These are phyloP conservation scores for Colletotrichum sp. DNA, from an alignment of 2,329 filamentous ascomycete species.

Conservation along the genomic window DNA sequence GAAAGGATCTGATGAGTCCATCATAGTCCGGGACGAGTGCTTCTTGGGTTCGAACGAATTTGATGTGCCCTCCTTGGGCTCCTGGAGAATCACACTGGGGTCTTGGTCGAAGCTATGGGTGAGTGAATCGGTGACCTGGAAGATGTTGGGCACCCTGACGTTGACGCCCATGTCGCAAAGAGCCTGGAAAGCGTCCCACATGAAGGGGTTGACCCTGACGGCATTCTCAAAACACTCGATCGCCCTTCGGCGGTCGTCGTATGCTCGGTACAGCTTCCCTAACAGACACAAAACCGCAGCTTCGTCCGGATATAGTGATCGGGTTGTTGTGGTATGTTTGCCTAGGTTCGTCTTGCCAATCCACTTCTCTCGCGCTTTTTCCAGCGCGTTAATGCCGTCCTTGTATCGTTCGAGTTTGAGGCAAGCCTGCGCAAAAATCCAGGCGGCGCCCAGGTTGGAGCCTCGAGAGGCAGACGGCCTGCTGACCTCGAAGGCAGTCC, in stretches of 20 bases:
- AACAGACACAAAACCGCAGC: conserved; percentile 83
- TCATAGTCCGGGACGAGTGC: conserved; percentile 39
- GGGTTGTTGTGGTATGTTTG: conserved; percentile 78
- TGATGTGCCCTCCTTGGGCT: conserved; percentile 40
- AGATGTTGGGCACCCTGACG: conserved; percentile 84
- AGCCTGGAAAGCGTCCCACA: conserved; percentile 95
- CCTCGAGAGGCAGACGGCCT: conserved; percentile 74
- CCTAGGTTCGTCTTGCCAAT: conserved; percentile 76
- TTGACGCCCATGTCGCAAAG: conserved; percentile 87
- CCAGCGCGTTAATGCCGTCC: conserved; percentile 83
- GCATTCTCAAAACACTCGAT: conserved; percentile 87
- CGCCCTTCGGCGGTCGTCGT: conserved; percentile 84
- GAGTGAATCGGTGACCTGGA: conserved; percentile 69
- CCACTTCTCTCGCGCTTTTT: conserved; percentile 83
- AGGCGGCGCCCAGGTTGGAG: conserved; percentile 83
- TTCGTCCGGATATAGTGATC: conserved; percentile 81
- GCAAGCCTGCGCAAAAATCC: conserved; percentile 90
- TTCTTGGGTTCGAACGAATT: conserved; percentile 49
- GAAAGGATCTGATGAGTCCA: conserved; percentile 55
- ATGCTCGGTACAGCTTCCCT: conserved; percentile 84
- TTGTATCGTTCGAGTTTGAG: conserved; percentile 78
- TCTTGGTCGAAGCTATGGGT: conserved; percentile 52
- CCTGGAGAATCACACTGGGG: conserved; percentile 31
- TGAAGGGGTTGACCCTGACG: conserved; percentile 89
- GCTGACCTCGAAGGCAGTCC: conserved; percentile 84